Evolutionary conservation across 768 basidiomycete genomes (phyloP).

Genomic region (Pleurotus tuoliensis): DNA sequence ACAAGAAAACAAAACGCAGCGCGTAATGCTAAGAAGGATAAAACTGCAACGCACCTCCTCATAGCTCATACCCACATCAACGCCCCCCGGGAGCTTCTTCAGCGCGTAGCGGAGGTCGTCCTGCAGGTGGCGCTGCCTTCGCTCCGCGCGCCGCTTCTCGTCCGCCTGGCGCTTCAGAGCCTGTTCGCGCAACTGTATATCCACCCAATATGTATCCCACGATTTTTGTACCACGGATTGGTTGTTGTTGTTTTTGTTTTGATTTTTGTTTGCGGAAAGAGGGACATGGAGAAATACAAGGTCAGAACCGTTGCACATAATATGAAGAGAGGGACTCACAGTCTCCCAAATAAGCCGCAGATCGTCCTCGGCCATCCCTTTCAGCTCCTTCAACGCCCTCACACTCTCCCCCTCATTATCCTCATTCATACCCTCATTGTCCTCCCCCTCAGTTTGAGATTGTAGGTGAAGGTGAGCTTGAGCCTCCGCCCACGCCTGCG

Average conservation of each 20-base stretch:
- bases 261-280: too few species aligned
- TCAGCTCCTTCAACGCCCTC: constrained; percentile 48
- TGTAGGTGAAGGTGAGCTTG: too few species aligned
- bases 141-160: constrained; percentile 82
- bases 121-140: constrained; percentile 81
- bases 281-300: too few species aligned
- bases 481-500: too few species aligned
- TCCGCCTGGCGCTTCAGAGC: constrained; percentile 76
- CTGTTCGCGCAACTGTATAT: constrained; percentile 61
- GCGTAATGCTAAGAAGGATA: too few species aligned
- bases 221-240: too few species aligned
- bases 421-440: too few species aligned
- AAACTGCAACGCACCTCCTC: constrained; percentile 59
- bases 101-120: constrained; percentile 96
- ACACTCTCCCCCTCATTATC: too few species aligned
- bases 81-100: constrained; percentile 79
- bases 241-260: too few species aligned
- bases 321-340: constrained; percentile 35
- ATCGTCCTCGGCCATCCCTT: constrained; percentile 47
- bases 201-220: background rate
- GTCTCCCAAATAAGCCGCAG: constrained; percentile 56
- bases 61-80: constrained; percentile 72
- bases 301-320: too few species aligned
- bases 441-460: too few species aligned
- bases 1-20: too few species aligned